These are phyloP conservation scores for Blastosporella zonata DNA, from an alignment of 1,284 basidiomycete genomes.

Conservation along the genomic window DNA sequence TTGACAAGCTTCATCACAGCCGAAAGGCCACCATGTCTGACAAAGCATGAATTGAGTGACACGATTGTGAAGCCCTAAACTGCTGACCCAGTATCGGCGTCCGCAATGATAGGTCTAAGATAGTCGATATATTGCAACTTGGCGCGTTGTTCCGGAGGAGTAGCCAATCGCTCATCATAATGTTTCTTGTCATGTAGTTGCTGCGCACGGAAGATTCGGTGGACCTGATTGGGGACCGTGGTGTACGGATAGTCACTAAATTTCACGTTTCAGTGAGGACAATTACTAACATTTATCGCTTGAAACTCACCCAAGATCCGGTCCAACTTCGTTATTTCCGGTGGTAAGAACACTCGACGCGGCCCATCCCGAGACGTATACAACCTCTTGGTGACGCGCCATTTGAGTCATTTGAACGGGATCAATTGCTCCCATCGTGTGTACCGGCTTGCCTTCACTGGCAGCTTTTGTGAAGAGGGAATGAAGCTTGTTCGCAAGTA, in stretches of 20 bases:
- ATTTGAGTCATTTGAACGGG: slow-evolving; percentile 97
- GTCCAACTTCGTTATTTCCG: slow-evolving; percentile 93
- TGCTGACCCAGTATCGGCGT: slow-evolving; percentile 87
- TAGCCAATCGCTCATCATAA: slow-evolving; percentile 78
- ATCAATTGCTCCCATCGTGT: slow-evolving; percentile 89
- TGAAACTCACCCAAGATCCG: slow-evolving; percentile 83
- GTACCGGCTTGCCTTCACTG: slow-evolving; percentile 66
- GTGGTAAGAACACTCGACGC: slow-evolving; percentile 87
- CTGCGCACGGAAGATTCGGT: slow-evolving; percentile 82
- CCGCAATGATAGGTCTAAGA: slow-evolving; percentile 89
- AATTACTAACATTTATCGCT: neutral
- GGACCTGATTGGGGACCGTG: slow-evolving; percentile 91
- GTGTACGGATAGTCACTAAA: slow-evolving; percentile 89
- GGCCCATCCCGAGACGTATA: slow-evolving; percentile 96
- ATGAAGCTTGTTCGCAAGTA: slow-evolving; percentile 84
- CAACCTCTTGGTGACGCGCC: slow-evolving; percentile 91
- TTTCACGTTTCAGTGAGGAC: neutral
- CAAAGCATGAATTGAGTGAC: slow-evolving; percentile 10
- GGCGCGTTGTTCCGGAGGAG: slow-evolving; percentile 58
- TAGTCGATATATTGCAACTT: slow-evolving; percentile 84
- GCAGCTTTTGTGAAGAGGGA: slow-evolving; percentile 62
- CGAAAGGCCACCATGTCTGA: slow-evolving; percentile 86
- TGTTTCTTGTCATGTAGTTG: slow-evolving; percentile 86
- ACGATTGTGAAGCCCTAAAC: neutral
- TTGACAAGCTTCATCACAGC: slow-evolving; percentile 97